Conservation (phyloP, 2,329 filamentous ascomycete genomes). For the Diplodia intermedia region DNA sequence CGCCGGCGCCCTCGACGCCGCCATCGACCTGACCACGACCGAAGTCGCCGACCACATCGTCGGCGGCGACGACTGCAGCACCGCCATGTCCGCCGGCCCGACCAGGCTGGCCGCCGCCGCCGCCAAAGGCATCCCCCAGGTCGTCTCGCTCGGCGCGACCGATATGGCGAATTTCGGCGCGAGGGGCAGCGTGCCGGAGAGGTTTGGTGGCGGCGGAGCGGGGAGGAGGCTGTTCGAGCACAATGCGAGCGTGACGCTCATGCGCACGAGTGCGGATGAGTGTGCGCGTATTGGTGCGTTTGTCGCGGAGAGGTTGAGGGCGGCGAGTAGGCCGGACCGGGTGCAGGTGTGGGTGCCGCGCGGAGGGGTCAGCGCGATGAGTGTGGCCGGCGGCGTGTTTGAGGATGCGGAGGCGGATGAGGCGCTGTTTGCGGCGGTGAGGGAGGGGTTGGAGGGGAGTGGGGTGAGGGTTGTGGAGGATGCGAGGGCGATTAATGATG, state of each 20-base stretch:
- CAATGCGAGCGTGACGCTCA: constrained; percentile 70
- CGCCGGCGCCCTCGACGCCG: constrained; percentile 66
- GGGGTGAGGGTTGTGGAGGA: constrained; percentile 60
- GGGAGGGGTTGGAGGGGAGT: constrained; percentile 56
- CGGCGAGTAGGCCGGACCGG: constrained; percentile 47
- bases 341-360: constrained; percentile 66
- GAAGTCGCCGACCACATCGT: constrained; percentile 69
- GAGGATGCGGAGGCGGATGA: constrained; percentile 57
- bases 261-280: constrained; percentile 68
- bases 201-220: constrained; percentile 50
- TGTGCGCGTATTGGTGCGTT: constrained; percentile 62
- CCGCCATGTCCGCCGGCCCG: constrained; percentile 66
- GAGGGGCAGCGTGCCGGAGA: constrained; percentile 60
- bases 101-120: constrained; percentile 65
- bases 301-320: constrained; percentile 61
- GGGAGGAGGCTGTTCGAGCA: constrained; percentile 67
- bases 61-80: constrained; percentile 64
- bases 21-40: constrained; percentile 75
- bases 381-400: constrained; percentile 61
- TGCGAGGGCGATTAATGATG: constrained; percentile 62
- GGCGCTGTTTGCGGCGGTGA: constrained; percentile 57
- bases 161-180: constrained; percentile 68
- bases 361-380: constrained; percentile 68
- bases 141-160: constrained; percentile 58
- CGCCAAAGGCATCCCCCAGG: constrained; percentile 57